Evolutionary conservation across 805 yeast genomes (phyloP).

Genomic region (Priceomyces medius): DNA sequence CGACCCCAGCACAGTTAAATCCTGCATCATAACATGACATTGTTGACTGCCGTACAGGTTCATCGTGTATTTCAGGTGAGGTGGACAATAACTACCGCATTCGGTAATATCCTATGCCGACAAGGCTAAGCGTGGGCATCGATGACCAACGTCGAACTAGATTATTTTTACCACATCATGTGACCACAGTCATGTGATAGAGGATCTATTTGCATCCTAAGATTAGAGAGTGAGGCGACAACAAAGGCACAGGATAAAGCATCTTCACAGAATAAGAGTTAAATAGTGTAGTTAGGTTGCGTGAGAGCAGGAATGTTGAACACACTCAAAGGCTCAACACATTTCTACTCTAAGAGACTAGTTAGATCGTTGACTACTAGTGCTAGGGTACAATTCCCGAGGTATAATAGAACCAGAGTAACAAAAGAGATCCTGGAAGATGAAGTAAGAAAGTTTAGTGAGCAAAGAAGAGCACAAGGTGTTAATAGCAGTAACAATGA

Average conservation of each 20-base stretch:
- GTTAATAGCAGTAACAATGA: constrained; percentile 11
- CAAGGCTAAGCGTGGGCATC: not conserved
- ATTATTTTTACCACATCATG: not conserved
- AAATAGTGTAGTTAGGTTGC: not conserved
- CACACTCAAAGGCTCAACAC: not conserved
- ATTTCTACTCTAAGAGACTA: not conserved
- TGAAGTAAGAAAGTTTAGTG: constrained; percentile 25
- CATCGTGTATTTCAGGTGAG: not conserved
- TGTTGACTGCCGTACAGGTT: not conserved
- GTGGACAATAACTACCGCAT: not conserved
- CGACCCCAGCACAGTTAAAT: not conserved
- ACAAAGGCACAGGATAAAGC: too few species aligned
- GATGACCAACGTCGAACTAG: not conserved
- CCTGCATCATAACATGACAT: not conserved
- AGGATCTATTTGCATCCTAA: not conserved
- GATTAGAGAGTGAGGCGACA: not conserved
- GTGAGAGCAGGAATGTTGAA: not conserved
- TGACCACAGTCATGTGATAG: not conserved
- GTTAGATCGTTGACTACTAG: not conserved
- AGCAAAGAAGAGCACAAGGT: constrained; percentile 6
- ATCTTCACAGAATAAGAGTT: too few species aligned
- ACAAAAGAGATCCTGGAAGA: constrained; percentile 36
- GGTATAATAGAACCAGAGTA: constrained; percentile 23
- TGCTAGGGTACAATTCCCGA: constrained; percentile 2
- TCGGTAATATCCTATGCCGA: not conserved